Percentiles rank a stretch among this genome's conserved stretches.
phyloP scores from a whole-genome alignment of 2,329 filamentous ascomycete species.

The Fusarium nygamai region DNA sequence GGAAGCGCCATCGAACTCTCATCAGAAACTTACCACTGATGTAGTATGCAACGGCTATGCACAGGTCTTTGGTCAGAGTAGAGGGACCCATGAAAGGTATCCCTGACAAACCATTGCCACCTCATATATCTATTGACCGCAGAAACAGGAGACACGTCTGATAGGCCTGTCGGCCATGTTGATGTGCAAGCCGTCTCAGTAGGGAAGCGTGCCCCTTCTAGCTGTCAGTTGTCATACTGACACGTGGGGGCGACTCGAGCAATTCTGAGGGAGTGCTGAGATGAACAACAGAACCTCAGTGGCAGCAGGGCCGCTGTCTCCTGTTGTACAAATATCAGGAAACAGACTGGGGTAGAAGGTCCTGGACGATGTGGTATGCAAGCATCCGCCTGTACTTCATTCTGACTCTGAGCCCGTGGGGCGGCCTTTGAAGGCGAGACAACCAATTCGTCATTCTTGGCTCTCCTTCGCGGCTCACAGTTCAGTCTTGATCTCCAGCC shows the following conservation, averaged over 20 bases:
- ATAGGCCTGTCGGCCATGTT: slow-evolving; percentile 19
- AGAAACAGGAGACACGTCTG: slow-evolving; percentile 3
- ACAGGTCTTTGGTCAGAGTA: slow-evolving; percentile 26
- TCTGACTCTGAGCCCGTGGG: slow-evolving; percentile 34
- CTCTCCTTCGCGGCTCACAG: slow-evolving; percentile 14
- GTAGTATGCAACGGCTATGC: slow-evolving; percentile 35
- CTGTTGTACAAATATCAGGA: slow-evolving; percentile 39
- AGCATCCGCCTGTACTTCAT: slow-evolving; percentile 39
- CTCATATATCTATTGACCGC: not conserved
- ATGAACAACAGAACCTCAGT: slow-evolving; percentile 16
- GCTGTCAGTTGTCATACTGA: slow-evolving; percentile 39
- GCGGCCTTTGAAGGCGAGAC: slow-evolving; percentile 29
- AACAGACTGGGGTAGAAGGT: slow-evolving; percentile 35
- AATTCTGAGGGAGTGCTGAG: slow-evolving; percentile 31
- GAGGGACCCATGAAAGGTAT: not conserved
- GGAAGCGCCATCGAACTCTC: slow-evolving; percentile 30
- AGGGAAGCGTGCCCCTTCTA: slow-evolving; percentile 8
- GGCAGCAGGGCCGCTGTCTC: slow-evolving; percentile 21
- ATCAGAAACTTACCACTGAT: slow-evolving; percentile 15
- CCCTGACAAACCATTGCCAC: slow-evolving; percentile 7
- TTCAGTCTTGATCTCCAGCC: slow-evolving; percentile 13
- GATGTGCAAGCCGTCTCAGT: slow-evolving; percentile 21
- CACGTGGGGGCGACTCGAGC: slow-evolving; percentile 41
- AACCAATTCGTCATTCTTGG: slow-evolving; percentile 24
- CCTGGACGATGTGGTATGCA: slow-evolving; percentile 42